Conservation (phyloP, 257 asterid species). For the Solanum virginianum region DNA sequence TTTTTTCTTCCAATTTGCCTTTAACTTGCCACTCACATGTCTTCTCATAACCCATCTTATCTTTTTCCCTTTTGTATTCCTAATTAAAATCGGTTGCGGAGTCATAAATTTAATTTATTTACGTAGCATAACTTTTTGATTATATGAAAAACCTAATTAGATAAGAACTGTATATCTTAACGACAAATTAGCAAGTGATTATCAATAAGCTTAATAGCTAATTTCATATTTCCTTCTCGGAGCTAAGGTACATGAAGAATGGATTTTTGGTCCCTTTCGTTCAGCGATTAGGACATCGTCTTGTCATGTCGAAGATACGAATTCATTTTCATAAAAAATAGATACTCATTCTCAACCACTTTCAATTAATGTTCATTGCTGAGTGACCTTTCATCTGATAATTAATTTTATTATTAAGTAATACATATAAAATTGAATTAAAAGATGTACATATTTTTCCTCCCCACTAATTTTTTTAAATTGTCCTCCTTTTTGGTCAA, state of each 20-base stretch:
- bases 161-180: too few relatives aligned
- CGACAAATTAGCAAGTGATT: background rate
- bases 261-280: too few relatives aligned
- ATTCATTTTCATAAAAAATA: too few relatives aligned
- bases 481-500: background rate
- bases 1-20: background rate
- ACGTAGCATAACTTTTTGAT: background rate
- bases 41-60: background rate
- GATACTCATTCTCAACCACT: too few relatives aligned
- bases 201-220: background rate
- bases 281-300: too few relatives aligned
- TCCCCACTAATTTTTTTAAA: background rate
- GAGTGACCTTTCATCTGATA: too few relatives aligned
- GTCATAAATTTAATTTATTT: background rate
- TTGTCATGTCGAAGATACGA: too few relatives aligned
- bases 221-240: background rate
- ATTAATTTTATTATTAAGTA: background rate
- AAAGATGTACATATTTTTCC: background rate
- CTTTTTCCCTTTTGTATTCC: background rate
- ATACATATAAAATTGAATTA: background rate
- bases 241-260: too few relatives aligned
- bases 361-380: too few relatives aligned
- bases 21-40: background rate
- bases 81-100: fast-evolving
- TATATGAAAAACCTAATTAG: too few relatives aligned